These are phyloP conservation scores for Acer campestre DNA, from an alignment of 345 rosid species.

Conservation along the genomic window DNA sequence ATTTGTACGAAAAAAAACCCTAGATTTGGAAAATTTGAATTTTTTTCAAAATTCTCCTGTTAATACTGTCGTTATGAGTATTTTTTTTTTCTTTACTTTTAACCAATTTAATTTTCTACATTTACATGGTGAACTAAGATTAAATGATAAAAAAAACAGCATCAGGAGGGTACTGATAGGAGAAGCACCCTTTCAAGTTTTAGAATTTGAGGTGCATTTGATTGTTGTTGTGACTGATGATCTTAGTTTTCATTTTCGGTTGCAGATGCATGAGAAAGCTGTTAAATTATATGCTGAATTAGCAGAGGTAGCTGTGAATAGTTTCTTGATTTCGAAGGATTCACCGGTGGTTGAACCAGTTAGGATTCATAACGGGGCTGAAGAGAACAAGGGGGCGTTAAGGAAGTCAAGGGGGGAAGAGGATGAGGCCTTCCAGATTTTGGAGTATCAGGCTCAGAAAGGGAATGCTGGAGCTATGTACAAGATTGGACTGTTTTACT, in stretches of 20 bases:
- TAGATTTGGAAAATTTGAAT: neutral
- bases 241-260: slow-evolving; percentile 9
- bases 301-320: slow-evolving; percentile 90
- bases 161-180: no score
- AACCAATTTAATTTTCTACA: no score
- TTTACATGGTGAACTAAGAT: no score
- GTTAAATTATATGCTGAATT: slow-evolving; percentile 80
- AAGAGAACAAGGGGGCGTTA: slow-evolving; percentile 91
- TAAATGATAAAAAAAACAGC: no score
- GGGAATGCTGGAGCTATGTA: slow-evolving; percentile 92
- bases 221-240: neutral
- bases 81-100: no score
- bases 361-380: slow-evolving; percentile 91
- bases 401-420: slow-evolving; percentile 96
- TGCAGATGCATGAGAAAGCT: slow-evolving; percentile 89
- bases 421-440: slow-evolving; percentile 94
- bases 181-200: neutral
- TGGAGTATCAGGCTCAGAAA: slow-evolving; percentile 96
- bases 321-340: slow-evolving; percentile 89
- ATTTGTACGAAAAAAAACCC: neutral
- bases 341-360: slow-evolving; percentile 85
- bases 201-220: neutral
- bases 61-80: no score
- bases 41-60: neutral
- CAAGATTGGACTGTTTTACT: slow-evolving; percentile 84